phyloP scores from a whole-genome alignment of 768 basidiomycete genomes.

The Lactarius hatsudake region DNA sequence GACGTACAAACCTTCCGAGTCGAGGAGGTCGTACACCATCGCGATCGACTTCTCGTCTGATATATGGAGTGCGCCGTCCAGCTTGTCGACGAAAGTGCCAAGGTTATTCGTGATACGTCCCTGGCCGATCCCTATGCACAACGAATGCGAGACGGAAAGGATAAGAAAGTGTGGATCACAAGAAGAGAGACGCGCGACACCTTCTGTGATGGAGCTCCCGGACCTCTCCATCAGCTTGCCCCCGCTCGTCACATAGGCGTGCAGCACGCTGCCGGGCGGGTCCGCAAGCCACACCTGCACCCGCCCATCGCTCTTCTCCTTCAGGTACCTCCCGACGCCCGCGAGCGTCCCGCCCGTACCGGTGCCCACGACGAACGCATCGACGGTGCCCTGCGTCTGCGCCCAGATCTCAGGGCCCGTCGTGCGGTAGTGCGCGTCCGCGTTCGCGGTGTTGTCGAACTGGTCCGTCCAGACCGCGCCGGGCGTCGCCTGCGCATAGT shows the following conservation, averaged over 20 bases:
- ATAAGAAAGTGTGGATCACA: neutral
- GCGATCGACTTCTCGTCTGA: slow-evolving; percentile 85
- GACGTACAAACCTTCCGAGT: slow-evolving; percentile 90
- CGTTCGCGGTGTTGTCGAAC: slow-evolving; percentile 95
- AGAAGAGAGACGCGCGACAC: slow-evolving; percentile 38
- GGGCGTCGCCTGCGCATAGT: slow-evolving; percentile 66
- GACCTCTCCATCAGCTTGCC: slow-evolving; percentile 70
- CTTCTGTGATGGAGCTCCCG: slow-evolving; percentile 93
- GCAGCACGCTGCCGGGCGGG: slow-evolving; percentile 91
- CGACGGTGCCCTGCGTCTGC: slow-evolving; percentile 73
- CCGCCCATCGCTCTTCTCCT: slow-evolving; percentile 74
- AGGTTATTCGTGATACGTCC: slow-evolving; percentile 94
- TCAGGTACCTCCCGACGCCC: slow-evolving; percentile 79
- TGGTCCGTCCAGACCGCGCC: slow-evolving; percentile 98
- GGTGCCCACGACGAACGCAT: slow-evolving; percentile 92
- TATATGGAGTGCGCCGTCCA: slow-evolving; percentile 83
- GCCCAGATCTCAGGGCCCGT: slow-evolving; percentile 98
- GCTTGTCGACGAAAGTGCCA: slow-evolving; percentile 68
- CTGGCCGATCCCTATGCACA: slow-evolving; percentile 82
- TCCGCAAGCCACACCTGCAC: slow-evolving; percentile 94
- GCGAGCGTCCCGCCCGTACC: slow-evolving; percentile 97
- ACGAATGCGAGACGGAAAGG: neutral
- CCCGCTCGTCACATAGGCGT: slow-evolving; percentile 78
- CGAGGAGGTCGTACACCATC: slow-evolving; percentile 91
- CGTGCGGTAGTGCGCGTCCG: slow-evolving; percentile 78